Percentiles rank a stretch among this genome's conserved stretches.
phyloP scores from a whole-genome alignment of 1,284 basidiomycete genomes.

The Somion occarium region DNA sequence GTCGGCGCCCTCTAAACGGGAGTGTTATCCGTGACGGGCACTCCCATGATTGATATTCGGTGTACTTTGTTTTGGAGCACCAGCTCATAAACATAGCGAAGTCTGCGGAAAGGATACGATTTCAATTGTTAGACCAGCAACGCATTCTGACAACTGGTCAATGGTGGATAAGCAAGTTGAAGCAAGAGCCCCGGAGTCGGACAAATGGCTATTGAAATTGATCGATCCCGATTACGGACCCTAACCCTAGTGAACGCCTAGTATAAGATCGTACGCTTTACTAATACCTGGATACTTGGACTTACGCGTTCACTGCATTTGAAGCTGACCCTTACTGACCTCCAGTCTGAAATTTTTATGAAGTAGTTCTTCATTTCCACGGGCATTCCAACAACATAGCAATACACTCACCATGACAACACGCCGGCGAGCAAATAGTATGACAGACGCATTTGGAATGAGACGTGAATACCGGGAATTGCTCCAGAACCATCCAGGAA shows the following conservation, averaged over 20 bases:
- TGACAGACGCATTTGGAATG: constrained; percentile 3
- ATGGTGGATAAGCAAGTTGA: too few species aligned
- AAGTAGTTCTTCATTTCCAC: too few species aligned
- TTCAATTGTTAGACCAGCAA: too few species aligned
- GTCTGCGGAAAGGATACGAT: too few species aligned
- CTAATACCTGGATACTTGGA: background rate
- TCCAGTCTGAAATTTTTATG: too few species aligned
- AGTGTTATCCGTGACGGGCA: background rate
- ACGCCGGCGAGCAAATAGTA: constrained; percentile 2
- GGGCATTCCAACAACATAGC: too few species aligned
- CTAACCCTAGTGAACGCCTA: background rate
- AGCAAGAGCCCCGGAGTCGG: too few species aligned
- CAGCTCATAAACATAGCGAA: too few species aligned
- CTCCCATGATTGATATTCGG: background rate
- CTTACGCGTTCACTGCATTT: background rate
- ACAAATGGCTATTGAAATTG: background rate
- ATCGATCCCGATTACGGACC: background rate
- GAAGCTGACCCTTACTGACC: too few species aligned
- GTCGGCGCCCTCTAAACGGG: background rate
- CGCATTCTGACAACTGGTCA: too few species aligned
- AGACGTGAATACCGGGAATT: background rate
- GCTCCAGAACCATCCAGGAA: background rate
- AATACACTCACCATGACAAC: background rate
- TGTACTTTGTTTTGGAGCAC: background rate
- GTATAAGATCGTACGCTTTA: too few species aligned